A percentile compares a stretch with the other conserved stretches of the same genome.
Conservation (phyloP, 169 alveolate species). For the Babesia caballi region DNA sequence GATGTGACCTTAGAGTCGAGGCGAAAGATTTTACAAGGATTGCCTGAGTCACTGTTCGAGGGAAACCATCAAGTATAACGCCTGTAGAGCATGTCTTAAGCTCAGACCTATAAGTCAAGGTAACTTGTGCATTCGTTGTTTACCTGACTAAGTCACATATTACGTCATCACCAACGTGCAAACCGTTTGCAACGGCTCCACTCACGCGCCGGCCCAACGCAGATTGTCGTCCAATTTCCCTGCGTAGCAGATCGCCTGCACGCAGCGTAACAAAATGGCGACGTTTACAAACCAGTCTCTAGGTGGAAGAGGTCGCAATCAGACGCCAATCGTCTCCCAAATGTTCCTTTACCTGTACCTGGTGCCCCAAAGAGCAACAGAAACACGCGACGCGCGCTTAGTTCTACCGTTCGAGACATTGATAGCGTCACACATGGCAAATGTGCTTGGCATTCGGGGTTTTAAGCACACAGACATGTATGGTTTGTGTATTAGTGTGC, state of each 20-base stretch:
- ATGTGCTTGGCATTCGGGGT: background rate
- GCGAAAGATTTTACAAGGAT: constrained; percentile 11
- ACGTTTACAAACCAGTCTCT: constrained; percentile 15
- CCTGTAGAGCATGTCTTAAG: background rate
- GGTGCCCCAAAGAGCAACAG: constrained; percentile 51
- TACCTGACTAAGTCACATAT: constrained; percentile 24
- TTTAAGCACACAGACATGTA: too few relatives aligned
- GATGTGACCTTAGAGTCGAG: background rate
- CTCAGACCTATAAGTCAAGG: background rate
- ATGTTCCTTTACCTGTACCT: constrained; percentile 55
- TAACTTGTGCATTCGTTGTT: too few relatives aligned
- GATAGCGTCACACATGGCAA: background rate
- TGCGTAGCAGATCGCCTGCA: constrained; percentile 39
- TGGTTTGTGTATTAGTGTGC: too few relatives aligned
- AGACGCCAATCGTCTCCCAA: constrained; percentile 34
- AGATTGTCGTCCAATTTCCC: background rate
- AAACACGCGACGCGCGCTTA: background rate
- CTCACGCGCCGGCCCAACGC: background rate
- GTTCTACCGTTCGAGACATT: background rate
- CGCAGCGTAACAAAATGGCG: background rate
- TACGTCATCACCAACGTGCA: constrained; percentile 14
- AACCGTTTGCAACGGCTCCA: constrained; percentile 12
- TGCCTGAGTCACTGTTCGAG: constrained; percentile 41
- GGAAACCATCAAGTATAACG: constrained; percentile 35
- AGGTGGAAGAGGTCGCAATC: constrained; percentile 19